Percentiles rank a stretch among this genome's conserved stretches.
phyloP scores from a whole-genome alignment of 1,284 basidiomycete genomes.

The Leccinum solheimii region DNA sequence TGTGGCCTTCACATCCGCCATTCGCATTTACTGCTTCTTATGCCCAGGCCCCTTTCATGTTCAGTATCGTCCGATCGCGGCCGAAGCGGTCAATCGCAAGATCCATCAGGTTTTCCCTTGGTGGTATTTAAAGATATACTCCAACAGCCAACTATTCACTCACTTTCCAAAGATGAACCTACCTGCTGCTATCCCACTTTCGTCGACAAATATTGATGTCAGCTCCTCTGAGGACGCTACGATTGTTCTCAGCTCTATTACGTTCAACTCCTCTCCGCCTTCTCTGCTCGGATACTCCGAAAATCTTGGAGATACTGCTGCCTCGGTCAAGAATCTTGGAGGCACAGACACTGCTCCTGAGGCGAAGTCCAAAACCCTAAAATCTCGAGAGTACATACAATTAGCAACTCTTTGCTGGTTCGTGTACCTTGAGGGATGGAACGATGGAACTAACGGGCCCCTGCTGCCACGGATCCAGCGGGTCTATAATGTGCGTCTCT shows the following conservation, averaged over 20 bases:
- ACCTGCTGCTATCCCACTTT: not conserved
- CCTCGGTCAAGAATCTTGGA: not conserved
- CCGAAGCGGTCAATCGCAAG: not conserved
- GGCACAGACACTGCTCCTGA: not conserved
- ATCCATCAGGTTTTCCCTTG: not conserved
- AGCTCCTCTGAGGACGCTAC: not conserved
- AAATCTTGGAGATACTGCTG: not conserved
- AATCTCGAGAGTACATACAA: conserved; percentile 23
- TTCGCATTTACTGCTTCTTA: not conserved
- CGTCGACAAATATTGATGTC: not conserved
- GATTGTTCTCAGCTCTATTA: not conserved
- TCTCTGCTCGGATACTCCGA: conserved; percentile 4
- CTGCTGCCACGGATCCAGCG: conserved; percentile 30
- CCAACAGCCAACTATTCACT: not conserved
- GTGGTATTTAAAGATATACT: not conserved
- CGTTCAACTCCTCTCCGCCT: conserved; percentile 2
- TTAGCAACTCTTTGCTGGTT: conserved; percentile 24
- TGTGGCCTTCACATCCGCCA: not conserved
- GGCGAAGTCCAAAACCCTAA: conserved; percentile 7
- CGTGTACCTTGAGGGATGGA: conserved; percentile 28
- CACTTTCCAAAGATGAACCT: conserved; percentile 7
- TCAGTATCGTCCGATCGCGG: conserved; percentile 6
- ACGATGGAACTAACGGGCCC: conserved; percentile 26
- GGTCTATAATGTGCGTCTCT: conserved; percentile 21
- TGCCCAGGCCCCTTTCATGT: not conserved